Conservation (phyloP, 768 basidiomycete genomes). For the Mycena leptocephala region DNA sequence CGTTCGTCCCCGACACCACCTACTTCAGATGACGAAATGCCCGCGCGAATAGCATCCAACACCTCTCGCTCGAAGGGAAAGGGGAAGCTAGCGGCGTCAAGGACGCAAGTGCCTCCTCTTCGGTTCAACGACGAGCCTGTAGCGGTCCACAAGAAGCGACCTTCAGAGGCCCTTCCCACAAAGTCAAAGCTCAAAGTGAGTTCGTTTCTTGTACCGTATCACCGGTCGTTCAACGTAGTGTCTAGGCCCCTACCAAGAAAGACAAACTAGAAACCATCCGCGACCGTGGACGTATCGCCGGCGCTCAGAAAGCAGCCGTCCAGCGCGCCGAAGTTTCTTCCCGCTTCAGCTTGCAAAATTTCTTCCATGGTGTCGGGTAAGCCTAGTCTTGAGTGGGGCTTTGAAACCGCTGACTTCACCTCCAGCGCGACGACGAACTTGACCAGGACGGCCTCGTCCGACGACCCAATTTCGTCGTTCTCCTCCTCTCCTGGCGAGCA, state of each 20-base stretch:
- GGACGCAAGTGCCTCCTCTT: slow-evolving; percentile 27
- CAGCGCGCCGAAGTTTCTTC: slow-evolving; percentile 11
- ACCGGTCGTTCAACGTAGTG: not conserved
- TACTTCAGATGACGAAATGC: slow-evolving; percentile 34
- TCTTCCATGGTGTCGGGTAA: not conserved
- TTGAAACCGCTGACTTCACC: not conserved
- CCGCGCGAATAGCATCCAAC: not conserved
- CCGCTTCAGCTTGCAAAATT: not conserved
- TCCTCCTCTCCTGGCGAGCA: slow-evolving; percentile 25
- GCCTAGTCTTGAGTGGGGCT: not conserved
- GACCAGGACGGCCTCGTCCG: not conserved
- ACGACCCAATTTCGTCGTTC: slow-evolving; percentile 24
- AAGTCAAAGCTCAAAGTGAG: slow-evolving; percentile 29
- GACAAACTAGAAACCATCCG: slow-evolving; percentile 30
- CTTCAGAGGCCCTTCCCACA: slow-evolving; percentile 3
- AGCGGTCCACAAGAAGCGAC: slow-evolving; percentile 18
- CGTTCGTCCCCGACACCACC: slow-evolving; percentile 29
- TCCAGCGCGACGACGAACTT: not conserved
- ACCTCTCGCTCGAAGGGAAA: slow-evolving; percentile 20
- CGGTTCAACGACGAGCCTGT: slow-evolving; percentile 15
- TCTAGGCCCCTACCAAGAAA: slow-evolving; percentile 38
- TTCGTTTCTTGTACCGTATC: not conserved
- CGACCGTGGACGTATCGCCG: slow-evolving; percentile 35
- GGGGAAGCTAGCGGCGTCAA: slow-evolving; percentile 20
- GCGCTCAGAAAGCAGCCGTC: slow-evolving; percentile 13